A percentile compares a stretch with the other conserved stretches of the same genome.
Evolutionary conservation across 2,329 filamentous ascomycete genomes (phyloP).

Genomic region (Aspergillus brunneoviolaceus): DNA sequence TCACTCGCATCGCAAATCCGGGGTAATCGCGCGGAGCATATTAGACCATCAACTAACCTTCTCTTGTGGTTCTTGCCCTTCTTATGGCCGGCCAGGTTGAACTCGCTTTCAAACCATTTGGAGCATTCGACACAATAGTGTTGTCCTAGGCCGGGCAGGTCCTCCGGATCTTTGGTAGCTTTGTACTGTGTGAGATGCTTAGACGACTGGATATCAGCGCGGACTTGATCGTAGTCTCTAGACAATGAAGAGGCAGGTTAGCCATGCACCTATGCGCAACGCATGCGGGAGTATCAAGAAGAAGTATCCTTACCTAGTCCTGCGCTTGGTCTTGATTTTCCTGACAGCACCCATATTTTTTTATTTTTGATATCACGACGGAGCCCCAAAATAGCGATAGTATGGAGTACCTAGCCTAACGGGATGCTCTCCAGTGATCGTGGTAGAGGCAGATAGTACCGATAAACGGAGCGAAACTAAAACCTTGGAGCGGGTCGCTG

Average conservation of each 20-base stretch:
- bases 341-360: constrained; percentile 63
- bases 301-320: constrained; percentile 57
- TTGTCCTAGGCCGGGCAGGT: constrained; percentile 80
- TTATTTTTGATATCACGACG: constrained; percentile 24
- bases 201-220: constrained; percentile 73
- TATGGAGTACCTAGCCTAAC: background rate
- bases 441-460: constrained; percentile 26
- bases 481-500: constrained; percentile 27
- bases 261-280: background rate
- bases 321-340: constrained; percentile 72
- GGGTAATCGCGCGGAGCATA: background rate
- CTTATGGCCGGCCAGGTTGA: constrained; percentile 70
- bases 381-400: constrained; percentile 17
- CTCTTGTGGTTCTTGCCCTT: constrained; percentile 93
- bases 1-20: background rate
- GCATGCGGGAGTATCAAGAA: constrained; percentile 5
- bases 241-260: constrained; percentile 30
- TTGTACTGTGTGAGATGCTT: constrained; percentile 80
- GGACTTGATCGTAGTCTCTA: constrained; percentile 90
- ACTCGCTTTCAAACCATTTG: constrained; percentile 90
- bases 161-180: constrained; percentile 75
- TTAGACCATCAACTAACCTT: constrained; percentile 55
- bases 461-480: constrained; percentile 37
- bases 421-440: constrained; percentile 2
- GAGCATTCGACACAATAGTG: constrained; percentile 91